phyloP scores from a whole-genome alignment of 2,329 filamentous ascomycete species.

The Plectosphaerella plurivora region DNA sequence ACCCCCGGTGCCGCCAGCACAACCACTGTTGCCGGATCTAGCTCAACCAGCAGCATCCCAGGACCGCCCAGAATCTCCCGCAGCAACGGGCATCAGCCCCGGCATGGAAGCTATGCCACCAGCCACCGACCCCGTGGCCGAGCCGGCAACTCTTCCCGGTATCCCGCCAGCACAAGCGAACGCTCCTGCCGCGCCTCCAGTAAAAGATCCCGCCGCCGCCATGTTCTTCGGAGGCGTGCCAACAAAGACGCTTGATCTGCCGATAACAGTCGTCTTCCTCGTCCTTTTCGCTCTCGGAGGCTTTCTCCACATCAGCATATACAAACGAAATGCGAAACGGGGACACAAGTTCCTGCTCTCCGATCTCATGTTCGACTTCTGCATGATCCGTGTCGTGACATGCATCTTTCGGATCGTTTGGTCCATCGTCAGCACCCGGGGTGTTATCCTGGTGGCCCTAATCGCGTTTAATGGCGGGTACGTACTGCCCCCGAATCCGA shows the following conservation, averaged over 20 bases:
- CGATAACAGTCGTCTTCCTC: constrained; percentile 18
- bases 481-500: background rate
- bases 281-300: constrained; percentile 16
- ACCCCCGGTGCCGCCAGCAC: too few species aligned
- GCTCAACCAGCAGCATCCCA: too few species aligned
- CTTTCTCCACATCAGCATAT: constrained; percentile 17
- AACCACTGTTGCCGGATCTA: too few species aligned
- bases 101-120: background rate
- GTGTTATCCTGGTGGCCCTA: constrained; percentile 25
- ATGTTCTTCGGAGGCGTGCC: constrained; percentile 9
- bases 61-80: too few species aligned
- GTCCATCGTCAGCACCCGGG: constrained; percentile 18
- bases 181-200: background rate
- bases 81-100: too few species aligned
- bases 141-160: background rate
- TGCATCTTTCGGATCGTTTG: constrained; percentile 30
- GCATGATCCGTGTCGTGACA: constrained; percentile 26
- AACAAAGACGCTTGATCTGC: constrained; percentile 14
- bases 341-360: constrained; percentile 34
- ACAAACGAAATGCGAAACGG: constrained; percentile 21
- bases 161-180: background rate
- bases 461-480: constrained; percentile 30
- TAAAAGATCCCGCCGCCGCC: constrained; percentile 6
- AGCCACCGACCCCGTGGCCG: background rate
- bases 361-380: constrained; percentile 29